These are phyloP conservation scores for Colletotrichum simmondsii DNA, from an alignment of 2,329 filamentous ascomycete genomes.

Conservation along the genomic window DNA sequence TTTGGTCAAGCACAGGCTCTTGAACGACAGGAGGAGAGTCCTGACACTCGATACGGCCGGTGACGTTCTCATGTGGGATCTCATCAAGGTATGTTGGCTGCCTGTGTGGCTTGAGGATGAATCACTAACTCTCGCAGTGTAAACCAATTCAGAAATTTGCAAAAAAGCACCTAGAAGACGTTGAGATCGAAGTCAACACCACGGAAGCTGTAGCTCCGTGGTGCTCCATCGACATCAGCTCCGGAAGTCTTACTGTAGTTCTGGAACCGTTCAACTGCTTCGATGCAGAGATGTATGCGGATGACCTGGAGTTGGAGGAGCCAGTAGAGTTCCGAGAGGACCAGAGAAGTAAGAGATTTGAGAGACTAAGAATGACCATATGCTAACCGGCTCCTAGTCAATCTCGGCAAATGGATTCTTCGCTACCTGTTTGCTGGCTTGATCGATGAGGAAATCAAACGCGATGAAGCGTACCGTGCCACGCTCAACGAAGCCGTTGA, in stretches of 20 bases:
- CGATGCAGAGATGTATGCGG: constrained; percentile 96
- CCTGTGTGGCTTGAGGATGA: background rate
- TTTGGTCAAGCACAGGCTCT: constrained; percentile 88
- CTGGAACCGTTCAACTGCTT: constrained; percentile 97
- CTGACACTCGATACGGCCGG: constrained; percentile 94
- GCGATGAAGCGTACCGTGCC: constrained; percentile 80
- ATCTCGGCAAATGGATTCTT: constrained; percentile 95
- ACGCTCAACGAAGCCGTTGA: constrained; percentile 72
- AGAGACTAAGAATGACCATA: background rate
- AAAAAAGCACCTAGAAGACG: constrained; percentile 92
- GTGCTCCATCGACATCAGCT: constrained; percentile 95
- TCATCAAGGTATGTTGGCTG: constrained; percentile 74
- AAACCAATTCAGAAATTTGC: constrained; percentile 91
- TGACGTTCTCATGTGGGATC: constrained; percentile 94
- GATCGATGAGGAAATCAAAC: constrained; percentile 88
- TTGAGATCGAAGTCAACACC: constrained; percentile 87
- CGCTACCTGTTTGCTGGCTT: constrained; percentile 91
- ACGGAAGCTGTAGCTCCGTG: constrained; percentile 91
- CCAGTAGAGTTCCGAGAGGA: constrained; percentile 89
- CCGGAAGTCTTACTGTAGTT: constrained; percentile 89
- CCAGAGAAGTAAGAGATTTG: constrained; percentile 78
- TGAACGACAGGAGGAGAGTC: constrained; percentile 91
- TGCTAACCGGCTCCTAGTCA: constrained; percentile 67
- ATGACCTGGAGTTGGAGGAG: constrained; percentile 82
- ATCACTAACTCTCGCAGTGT: constrained; percentile 66